phyloP scores from a whole-genome alignment of 2,329 filamentous ascomycete genomes.

The Arthrobotrys conoides region DNA sequence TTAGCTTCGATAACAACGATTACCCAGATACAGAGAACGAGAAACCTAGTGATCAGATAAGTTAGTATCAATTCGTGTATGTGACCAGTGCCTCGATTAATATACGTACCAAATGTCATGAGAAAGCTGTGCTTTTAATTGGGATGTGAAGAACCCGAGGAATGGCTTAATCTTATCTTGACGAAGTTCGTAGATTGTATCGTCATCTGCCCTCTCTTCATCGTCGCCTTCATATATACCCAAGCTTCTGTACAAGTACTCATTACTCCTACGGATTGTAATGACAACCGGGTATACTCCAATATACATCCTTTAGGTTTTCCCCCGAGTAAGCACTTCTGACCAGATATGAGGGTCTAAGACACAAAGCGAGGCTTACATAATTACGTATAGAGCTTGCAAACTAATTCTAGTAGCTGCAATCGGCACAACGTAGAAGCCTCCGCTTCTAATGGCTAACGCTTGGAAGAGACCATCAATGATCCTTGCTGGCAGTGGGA shows the following conservation, averaged over 20 bases:
- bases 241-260: conserved; percentile 72
- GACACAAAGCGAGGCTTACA: conserved; percentile 65
- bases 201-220: conserved; percentile 55
- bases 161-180: conserved; percentile 27
- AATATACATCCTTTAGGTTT: conserved; percentile 71
- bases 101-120: conserved; percentile 42
- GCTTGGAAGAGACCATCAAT: conserved; percentile 72
- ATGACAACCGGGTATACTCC: conserved; percentile 73
- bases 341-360: not conserved
- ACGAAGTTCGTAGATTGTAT: conserved; percentile 60
- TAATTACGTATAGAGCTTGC: conserved; percentile 72
- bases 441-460: conserved; percentile 70
- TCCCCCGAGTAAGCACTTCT: not conserved
- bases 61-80: not conserved
- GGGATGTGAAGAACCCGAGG: conserved; percentile 27
- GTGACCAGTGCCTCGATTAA: not conserved
- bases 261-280: conserved; percentile 71
- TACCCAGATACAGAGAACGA: conserved; percentile 51
- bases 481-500: conserved; percentile 67
- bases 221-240: conserved; percentile 69
- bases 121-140: conserved; percentile 45
- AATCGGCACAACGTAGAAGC: conserved; percentile 71
- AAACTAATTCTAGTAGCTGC: conserved; percentile 69
- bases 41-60: conserved; percentile 33
- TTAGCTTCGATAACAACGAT: conserved; percentile 61